Evolutionary conservation across 208 protist species (phyloP), one percentile per base, ranked within the genome.

Genomic region (Porcisia hertigi): DNA sequence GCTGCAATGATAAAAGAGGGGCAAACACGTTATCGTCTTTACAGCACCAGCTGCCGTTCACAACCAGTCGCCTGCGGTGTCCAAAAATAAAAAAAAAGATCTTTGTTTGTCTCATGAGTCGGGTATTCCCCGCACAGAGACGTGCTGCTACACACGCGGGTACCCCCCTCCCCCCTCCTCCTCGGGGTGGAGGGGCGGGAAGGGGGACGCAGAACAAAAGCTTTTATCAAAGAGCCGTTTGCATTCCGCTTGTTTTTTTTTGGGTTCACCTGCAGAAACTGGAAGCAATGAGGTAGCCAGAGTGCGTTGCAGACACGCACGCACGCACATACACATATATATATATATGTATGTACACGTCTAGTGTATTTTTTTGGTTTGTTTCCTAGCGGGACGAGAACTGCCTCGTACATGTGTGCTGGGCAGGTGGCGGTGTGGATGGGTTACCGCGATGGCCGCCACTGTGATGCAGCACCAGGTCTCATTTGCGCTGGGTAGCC

Each of bases 321-420:
- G n/a, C 2, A 58, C 1, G 20, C 3, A 58, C 25, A 58, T 36
- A 43, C 8, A 12, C 7, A 12, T 9, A 53, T 45, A 69, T 47
- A 67, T 54, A 52, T 47, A 58, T 67, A 11, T 59, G 1, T 52
- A 75, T 36, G 63, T 30, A 20, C 39, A 25, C 16, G 11, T 41
- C 36, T 60, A n/a, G 18, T 43, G 16, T 71, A 7, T 57, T 11
- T 43, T 30, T 30, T 30, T 30, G 30, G 30, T 30, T 30, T 30
- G 30, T 30, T 30, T 30, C 30, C 30, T 43, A 75, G 2, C 54
- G 2, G 0, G 76, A 71, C 1, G 71, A 71, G 23, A 59, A 43
- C 1, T 63, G 53, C 45, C 62, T 30, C 30, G 30, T 58, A 57
- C 64, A 81, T 9, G 71, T 72, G 64, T 81, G 76, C 76, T 81